These are phyloP conservation scores for Arabidopsis lyrata DNA, from an alignment of 441 rosid species.

Conservation along the genomic window DNA sequence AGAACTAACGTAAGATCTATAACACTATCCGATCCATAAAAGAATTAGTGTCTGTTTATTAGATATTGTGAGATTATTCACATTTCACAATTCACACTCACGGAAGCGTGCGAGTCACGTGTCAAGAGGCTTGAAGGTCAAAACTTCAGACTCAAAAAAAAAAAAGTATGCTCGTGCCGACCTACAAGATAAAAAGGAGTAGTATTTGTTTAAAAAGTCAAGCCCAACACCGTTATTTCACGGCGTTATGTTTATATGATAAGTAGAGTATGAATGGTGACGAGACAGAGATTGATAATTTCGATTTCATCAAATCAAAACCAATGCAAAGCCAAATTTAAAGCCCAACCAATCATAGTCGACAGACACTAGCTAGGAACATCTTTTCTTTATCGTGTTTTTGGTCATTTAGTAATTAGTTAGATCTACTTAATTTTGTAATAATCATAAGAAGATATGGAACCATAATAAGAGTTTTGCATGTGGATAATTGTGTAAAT, in stretches of 20 bases:
- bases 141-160: slow-evolving; percentile 19
- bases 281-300: slow-evolving; percentile 23
- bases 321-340: slow-evolving; percentile 3
- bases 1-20: slow-evolving; percentile 7
- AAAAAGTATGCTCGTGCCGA: slow-evolving; percentile 41
- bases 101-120: slow-evolving; percentile 38
- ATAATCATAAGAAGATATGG: neutral
- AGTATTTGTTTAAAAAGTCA: slow-evolving; percentile 23
- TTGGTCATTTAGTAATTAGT: neutral
- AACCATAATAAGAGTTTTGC: slow-evolving; percentile 1
- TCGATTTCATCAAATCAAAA: slow-evolving; percentile 31
- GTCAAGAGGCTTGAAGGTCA: slow-evolving; percentile 35
- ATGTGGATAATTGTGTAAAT: neutral
- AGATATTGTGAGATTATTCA: neutral
- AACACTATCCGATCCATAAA: slow-evolving; percentile 1
- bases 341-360: slow-evolving; percentile 27
- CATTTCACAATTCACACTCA: neutral
- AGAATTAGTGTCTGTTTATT: neutral
- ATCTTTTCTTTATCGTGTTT: slow-evolving; percentile 27
- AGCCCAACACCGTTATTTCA: slow-evolving; percentile 33
- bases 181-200: slow-evolving; percentile 23
- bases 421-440: neutral
- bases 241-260: slow-evolving; percentile 35
- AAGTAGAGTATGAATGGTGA: slow-evolving; percentile 23
- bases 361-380: slow-evolving; percentile 26